phyloP scores from a whole-genome alignment of 2,329 filamentous ascomycete species.

The Nigrograna mackinnonii region DNA sequence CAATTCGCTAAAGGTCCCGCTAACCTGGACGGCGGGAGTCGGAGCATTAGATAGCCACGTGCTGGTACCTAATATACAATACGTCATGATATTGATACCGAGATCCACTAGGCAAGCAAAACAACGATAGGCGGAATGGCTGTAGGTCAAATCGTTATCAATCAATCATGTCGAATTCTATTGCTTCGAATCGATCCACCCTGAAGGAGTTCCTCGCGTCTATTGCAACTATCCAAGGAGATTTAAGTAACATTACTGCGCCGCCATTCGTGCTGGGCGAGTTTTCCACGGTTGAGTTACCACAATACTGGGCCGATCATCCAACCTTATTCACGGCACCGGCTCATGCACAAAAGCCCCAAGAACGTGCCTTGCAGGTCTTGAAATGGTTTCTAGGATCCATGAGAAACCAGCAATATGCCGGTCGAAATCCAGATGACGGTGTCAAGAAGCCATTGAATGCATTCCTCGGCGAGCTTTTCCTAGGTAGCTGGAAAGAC shows the following conservation, averaged over 20 bases:
- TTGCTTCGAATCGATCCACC: slow-evolving; percentile 30
- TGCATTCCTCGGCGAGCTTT: slow-evolving; percentile 54
- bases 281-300: slow-evolving; percentile 50
- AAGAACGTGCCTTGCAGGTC: slow-evolving; percentile 48
- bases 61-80: too few relatives aligned
- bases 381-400: slow-evolving; percentile 55
- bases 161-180: slow-evolving; percentile 24
- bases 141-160: too few relatives aligned
- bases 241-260: slow-evolving; percentile 51
- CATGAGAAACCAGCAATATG: slow-evolving; percentile 53
- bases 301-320: slow-evolving; percentile 52
- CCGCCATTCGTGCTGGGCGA: slow-evolving; percentile 50
- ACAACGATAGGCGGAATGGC: too few relatives aligned
- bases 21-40: too few relatives aligned
- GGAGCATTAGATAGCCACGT: too few relatives aligned
- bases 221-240: slow-evolving; percentile 50
- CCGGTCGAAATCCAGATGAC: slow-evolving; percentile 44
- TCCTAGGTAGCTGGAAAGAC: slow-evolving; percentile 40
- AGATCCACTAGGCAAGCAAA: too few relatives aligned
- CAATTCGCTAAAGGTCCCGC: too few relatives aligned
- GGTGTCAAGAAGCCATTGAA: slow-evolving; percentile 57
- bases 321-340: slow-evolving; percentile 51
- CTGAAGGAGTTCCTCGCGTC: slow-evolving; percentile 40
- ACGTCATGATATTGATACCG: too few relatives aligned
- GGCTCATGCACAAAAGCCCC: slow-evolving; percentile 43